Evolutionary conservation across 2,329 filamentous ascomycete species (phyloP).

Genomic region (Sporothrix pallida): DNA sequence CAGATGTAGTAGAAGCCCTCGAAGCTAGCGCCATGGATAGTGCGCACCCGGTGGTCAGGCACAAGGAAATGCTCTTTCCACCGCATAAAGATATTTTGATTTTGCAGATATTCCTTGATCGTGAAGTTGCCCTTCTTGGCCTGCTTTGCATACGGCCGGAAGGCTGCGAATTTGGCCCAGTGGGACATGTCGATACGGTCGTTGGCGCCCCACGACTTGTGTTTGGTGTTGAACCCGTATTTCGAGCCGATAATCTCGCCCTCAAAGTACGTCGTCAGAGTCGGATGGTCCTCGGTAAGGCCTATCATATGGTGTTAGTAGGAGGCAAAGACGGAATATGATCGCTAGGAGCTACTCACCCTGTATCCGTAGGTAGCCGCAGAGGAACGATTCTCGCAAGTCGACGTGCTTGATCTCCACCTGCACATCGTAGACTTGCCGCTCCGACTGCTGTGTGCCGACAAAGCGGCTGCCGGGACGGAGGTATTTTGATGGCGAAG

Average conservation of each 20-base stretch:
- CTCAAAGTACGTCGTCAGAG: slow-evolving; percentile 97
- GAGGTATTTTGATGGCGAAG: slow-evolving; percentile 83
- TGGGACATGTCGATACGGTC: slow-evolving; percentile 91
- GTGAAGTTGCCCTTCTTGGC: slow-evolving; percentile 61
- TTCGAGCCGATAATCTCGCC: slow-evolving; percentile 96
- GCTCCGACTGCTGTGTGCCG: slow-evolving; percentile 91
- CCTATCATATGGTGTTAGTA: slow-evolving; percentile 57
- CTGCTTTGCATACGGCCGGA: slow-evolving; percentile 72
- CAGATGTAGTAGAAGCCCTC: slow-evolving; percentile 99
- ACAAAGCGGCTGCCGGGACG: slow-evolving; percentile 86
- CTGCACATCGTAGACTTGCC: slow-evolving; percentile 91
- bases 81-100: slow-evolving; percentile 94
- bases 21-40: slow-evolving; percentile 92
- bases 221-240: slow-evolving; percentile 90
- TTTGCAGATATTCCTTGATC: slow-evolving; percentile 74
- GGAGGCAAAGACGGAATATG: background rate
- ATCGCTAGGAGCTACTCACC: slow-evolving; percentile 57
- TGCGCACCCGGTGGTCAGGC: slow-evolving; percentile 88
- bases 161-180: slow-evolving; percentile 89
- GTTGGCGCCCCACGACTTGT: slow-evolving; percentile 88
- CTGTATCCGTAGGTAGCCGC: slow-evolving; percentile 94
- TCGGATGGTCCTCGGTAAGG: slow-evolving; percentile 92
- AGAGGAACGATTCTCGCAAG: slow-evolving; percentile 90
- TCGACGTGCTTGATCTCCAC: slow-evolving; percentile 98
- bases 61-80: slow-evolving; percentile 99